Percentiles rank a stretch among this genome's conserved stretches.
phyloP scores from a whole-genome alignment of 208 protist species.

The Trypanosoma brucei region DNA sequence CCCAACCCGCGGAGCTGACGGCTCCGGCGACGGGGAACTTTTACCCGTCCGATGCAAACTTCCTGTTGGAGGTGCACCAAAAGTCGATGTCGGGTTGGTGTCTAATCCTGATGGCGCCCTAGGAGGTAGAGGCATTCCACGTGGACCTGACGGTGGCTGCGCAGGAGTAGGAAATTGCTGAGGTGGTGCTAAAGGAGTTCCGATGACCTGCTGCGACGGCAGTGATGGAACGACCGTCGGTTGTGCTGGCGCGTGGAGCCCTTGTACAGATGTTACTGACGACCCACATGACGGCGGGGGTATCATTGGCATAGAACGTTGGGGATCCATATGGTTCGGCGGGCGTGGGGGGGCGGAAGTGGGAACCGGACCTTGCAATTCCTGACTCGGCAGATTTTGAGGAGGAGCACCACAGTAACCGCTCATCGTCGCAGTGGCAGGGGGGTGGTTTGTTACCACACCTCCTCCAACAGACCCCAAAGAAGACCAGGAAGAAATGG shows the following conservation, averaged over 20 bases:
- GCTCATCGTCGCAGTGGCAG: conserved; percentile 7
- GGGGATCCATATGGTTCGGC: conserved; percentile 9
- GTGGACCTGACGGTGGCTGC: too few species aligned
- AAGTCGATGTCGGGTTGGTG: too few species aligned
- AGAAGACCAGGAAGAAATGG: conserved; percentile 61
- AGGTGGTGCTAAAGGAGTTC: too few species aligned
- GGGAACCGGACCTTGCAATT: conserved; percentile 6
- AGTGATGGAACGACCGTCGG: too few species aligned
- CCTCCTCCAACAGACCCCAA: conserved; percentile 14
- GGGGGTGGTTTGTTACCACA: conserved; percentile 14
- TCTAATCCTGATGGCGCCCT: too few species aligned
- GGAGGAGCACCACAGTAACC: conserved; percentile 1
- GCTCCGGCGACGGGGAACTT: too few species aligned
- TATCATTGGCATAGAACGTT: background rate
- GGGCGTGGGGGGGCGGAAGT: background rate
- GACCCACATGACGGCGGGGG: conserved; percentile 5
- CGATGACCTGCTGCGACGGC: too few species aligned
- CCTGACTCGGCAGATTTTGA: conserved; percentile 1
- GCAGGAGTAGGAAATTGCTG: too few species aligned
- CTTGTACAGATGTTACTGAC: conserved; percentile 1
- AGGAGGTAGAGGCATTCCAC: too few species aligned
- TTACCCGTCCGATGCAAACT: too few species aligned
- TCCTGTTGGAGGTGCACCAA: too few species aligned
- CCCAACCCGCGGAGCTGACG: too few species aligned
- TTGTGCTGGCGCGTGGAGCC: conserved; percentile 2